Percentiles rank a stretch among this genome's conserved stretches.
Evolutionary conservation across 129 eudicot genomes (phyloP).

Genomic region (Arctium lappa): DNA sequence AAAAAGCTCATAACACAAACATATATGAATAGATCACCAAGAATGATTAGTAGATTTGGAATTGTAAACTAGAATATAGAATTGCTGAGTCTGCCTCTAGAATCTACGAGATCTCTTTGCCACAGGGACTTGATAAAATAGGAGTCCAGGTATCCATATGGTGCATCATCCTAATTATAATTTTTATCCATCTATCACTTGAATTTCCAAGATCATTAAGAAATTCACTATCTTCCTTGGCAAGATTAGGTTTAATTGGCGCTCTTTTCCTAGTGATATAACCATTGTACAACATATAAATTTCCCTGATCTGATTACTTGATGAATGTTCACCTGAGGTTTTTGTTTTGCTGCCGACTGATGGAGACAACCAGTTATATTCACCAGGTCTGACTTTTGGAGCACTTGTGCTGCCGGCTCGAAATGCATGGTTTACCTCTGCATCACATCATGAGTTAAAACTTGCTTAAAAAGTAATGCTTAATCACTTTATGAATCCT

Average conservation of each 20-base stretch:
- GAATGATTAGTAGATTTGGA: background rate
- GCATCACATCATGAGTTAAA: slow-evolving; percentile 23
- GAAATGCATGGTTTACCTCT: slow-evolving; percentile 22
- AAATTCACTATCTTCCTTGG: background rate
- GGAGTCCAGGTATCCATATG: background rate
- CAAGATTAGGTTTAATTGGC: background rate
- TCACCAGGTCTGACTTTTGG: slow-evolving; percentile 28
- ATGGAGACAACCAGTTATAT: slow-evolving; percentile 27
- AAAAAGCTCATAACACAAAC: background rate
- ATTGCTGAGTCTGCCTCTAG: background rate
- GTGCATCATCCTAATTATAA: background rate
- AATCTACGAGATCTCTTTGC: background rate
- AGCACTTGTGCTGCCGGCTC: background rate
- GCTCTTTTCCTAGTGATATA: background rate
- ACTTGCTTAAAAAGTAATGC: background rate
- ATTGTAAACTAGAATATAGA: background rate
- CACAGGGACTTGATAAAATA: background rate
- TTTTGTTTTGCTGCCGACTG: slow-evolving; percentile 22
- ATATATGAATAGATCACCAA: background rate
- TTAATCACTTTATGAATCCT: background rate
- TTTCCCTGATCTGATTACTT: background rate
- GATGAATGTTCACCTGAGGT: slow-evolving; percentile 37
- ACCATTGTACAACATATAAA: background rate
- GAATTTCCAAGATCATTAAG: background rate
- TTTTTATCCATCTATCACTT: background rate